Percentiles rank a stretch among this genome's conserved stretches.
These are phyloP conservation scores for Aspergillus sp. DNA, from an alignment of 2,329 filamentous ascomycete genomes.

Conservation along the genomic window DNA sequence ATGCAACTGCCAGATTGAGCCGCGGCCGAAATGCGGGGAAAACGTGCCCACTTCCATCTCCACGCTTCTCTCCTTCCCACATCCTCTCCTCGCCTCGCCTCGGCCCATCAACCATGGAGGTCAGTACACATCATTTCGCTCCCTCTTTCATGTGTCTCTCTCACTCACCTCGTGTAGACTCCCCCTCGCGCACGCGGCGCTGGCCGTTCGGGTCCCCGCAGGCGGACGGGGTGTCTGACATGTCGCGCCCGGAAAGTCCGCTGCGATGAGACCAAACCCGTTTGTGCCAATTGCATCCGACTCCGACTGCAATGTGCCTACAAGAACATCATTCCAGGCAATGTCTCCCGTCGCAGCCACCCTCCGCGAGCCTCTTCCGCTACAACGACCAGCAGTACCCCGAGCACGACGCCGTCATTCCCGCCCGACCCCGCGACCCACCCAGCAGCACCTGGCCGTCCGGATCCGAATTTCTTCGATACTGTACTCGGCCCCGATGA, in stretches of 20 bases:
- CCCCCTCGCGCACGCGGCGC: slow-evolving; percentile 29
- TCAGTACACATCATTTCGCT: neutral
- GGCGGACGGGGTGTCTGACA: slow-evolving; percentile 34
- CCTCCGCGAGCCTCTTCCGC: neutral
- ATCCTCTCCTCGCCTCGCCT: neutral
- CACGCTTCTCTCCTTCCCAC: slow-evolving; percentile 4
- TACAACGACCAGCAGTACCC: neutral
- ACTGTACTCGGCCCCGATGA: slow-evolving; percentile 27
- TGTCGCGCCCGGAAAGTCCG: slow-evolving; percentile 36
- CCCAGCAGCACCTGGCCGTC: slow-evolving; percentile 13
- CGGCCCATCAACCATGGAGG: neutral
- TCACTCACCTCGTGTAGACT: slow-evolving; percentile 5
- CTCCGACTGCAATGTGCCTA: slow-evolving; percentile 30
- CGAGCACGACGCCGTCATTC: neutral
- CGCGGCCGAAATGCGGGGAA: neutral
- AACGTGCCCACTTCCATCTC: slow-evolving; percentile 8
- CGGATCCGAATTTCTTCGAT: slow-evolving; percentile 26
- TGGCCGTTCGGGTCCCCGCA: slow-evolving; percentile 34
- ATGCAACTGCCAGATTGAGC: neutral
- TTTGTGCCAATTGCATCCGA: slow-evolving; percentile 33
- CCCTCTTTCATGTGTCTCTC: neutral
- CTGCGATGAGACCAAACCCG: slow-evolving; percentile 34
- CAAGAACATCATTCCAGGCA: slow-evolving; percentile 20
- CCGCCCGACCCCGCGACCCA: neutral
- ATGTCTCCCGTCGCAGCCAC: slow-evolving; percentile 6